A percentile compares a stretch with the other conserved stretches of the same genome.
Conservation (phyloP, 768 basidiomycete species). For the Galerina marginata region DNA sequence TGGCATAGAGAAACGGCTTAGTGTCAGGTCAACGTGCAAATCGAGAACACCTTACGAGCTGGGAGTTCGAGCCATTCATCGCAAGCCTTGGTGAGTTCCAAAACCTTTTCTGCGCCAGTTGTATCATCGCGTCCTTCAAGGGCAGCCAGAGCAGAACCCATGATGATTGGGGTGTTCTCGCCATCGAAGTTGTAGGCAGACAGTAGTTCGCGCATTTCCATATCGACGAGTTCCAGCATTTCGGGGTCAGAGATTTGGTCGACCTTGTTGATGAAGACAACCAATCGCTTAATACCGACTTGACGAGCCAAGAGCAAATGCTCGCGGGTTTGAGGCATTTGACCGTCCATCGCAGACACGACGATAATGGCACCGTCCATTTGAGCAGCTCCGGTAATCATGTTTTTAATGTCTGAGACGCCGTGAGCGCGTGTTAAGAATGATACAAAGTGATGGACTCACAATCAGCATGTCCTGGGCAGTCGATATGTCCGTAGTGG, state of each 20-base stretch:
- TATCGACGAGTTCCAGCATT: constrained; percentile 99
- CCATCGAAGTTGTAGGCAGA: constrained; percentile 94
- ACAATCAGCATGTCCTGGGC: constrained; percentile 97
- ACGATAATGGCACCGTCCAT: constrained; percentile 97
- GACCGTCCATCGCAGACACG: constrained; percentile 97
- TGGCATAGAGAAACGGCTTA: constrained; percentile 29
- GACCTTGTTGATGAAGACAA: constrained; percentile 99
- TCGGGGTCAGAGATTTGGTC: constrained; percentile 96
- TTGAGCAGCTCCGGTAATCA: constrained; percentile 98
- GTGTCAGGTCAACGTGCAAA: not conserved
- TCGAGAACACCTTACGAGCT: constrained; percentile 57
- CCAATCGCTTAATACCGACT: constrained; percentile 95
- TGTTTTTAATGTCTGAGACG: constrained; percentile 87
- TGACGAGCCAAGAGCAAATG: constrained; percentile 97
- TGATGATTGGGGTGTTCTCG: constrained; percentile 96
- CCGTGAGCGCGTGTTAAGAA: not conserved
- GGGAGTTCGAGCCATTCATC: constrained; percentile 97
- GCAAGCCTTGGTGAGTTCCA: constrained; percentile 83
- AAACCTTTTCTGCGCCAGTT: constrained; percentile 80
- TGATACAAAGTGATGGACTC: constrained; percentile 32
- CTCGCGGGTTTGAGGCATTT: constrained; percentile 99
- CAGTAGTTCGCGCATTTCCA: constrained; percentile 99
- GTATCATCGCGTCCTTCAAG: constrained; percentile 85
- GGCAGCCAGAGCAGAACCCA: constrained; percentile 96
- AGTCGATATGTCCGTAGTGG: constrained; percentile 98